Percentiles rank a stretch among this genome's conserved stretches.
Evolutionary conservation across 352 stramenopile species (phyloP).

Genomic region (Phytophthora citrophthora): DNA sequence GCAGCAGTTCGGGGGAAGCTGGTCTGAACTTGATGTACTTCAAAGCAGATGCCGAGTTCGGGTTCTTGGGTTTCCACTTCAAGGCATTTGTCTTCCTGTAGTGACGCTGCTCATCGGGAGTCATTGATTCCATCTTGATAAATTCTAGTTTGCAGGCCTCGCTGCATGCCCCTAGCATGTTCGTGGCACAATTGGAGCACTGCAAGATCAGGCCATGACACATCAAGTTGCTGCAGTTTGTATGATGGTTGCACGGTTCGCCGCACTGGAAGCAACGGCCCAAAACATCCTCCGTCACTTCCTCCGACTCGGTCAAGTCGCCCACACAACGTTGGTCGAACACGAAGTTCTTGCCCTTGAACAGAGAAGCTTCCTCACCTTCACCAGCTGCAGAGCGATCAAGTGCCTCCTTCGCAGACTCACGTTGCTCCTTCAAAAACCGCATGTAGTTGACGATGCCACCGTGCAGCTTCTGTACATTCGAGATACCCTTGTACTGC

Average conservation of each 20-base stretch:
- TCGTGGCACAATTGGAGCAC: conserved; percentile 45
- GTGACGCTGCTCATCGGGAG: conserved; percentile 46
- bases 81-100: conserved; percentile 66
- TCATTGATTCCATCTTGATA: conserved; percentile 65
- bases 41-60: conserved; percentile 45
- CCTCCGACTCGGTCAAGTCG: conserved; percentile 40
- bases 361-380: conserved; percentile 32
- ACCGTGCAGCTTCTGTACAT: conserved; percentile 62
- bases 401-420: conserved; percentile 13
- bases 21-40: conserved; percentile 68
- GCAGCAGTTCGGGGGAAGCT: conserved; percentile 29
- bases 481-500: conserved; percentile 59
- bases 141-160: conserved; percentile 59
- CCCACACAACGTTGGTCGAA: conserved; percentile 78
- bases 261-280: conserved; percentile 69
- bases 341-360: conserved; percentile 77
- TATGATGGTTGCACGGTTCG: conserved; percentile 54
- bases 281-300: conserved; percentile 70
- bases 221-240: conserved; percentile 67
- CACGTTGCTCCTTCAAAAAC: conserved; percentile 48
- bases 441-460: conserved; percentile 70
- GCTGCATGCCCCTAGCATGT: conserved; percentile 54
- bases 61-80: conserved; percentile 62
- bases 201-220: conserved; percentile 68
- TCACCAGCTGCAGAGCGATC: not conserved